Evolutionary conservation across 1,284 basidiomycete species (phyloP), one percentile per base, ranked within the genome.

Genomic region (Coniophora puteana): DNA sequence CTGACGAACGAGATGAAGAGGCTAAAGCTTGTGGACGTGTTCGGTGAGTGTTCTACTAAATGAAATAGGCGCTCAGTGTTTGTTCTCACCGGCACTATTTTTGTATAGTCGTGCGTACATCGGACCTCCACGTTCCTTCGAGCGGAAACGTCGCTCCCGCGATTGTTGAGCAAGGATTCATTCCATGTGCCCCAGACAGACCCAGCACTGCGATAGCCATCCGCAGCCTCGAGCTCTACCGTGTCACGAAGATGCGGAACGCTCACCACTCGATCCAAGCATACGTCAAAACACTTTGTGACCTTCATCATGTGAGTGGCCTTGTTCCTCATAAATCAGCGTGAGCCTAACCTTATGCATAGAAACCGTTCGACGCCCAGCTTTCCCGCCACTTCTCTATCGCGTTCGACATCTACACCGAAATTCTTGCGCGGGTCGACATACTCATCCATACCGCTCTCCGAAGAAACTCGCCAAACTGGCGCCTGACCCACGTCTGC

Each of bases 201-300:
- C 44, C 44, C 11, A 28, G 43, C 11, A 29, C 44, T 26, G 36
- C 18, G 4, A 34, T 46, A 8, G 25, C 44, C 5, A 18, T 44
- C 5, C 21, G 40, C 16, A 25, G 26, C 8, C 29, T 46, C 7
- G 36, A 38, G 28, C 26, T 46, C 5, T 44, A 39, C 14, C 18
- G 28, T 14, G 26, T 38, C 7, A 6, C 36, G n/a, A 12, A 27
- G 25, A 7, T 30, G 13, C 30, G 43, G 1, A 31, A 17, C 13
- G 43, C 36, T 1, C 42, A 40, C n/a, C 28, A 40, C 14, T 43
- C 22, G 4, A 36, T 47, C 13, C 45, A 47, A 24, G 36, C 45
- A 24, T 47, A 36, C 25, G 32, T 31, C 28, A 36, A 44, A 20
- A 44, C 29, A n/a, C 21, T 46, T 14, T 39, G 42, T 31, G 41